Base-by-base conservation (phyloP, 495 filamentous ascomycete genomes). In the Mytilinidion resinicola region DNA sequence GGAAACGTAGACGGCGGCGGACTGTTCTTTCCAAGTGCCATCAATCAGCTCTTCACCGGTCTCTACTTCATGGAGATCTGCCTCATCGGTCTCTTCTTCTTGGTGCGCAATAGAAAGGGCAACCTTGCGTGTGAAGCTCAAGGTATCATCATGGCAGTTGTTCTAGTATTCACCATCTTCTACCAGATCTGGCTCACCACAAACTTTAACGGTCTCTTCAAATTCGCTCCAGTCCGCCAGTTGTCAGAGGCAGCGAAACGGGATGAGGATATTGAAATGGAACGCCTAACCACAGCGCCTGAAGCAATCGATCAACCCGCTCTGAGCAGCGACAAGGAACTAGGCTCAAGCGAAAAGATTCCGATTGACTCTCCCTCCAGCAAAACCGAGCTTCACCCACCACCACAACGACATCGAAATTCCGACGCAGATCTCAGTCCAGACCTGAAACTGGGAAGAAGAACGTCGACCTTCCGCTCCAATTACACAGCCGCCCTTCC, bases 21-120 rank as follows among this genome's bases (percentile, higher is more conserved):
- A 33, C 78, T 96, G 34, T 80, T 97, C 25, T 98, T 95, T 66
- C 93, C 93, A 3, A 84, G 81, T n/a, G 95, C 93, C 7, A 87
- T 98, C 75, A 96, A 96, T 70, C 93, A 98, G 69, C 84, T 95
- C 0, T 97, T 97, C 70, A 91, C 87, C 0, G 93, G 93, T 0
- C 72, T 98, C 9, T 98, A 98, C 67, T 81, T 96, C 46, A 91
- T 97, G 89, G 92, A 98, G 65, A 72, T 96, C 20, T 89, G 87
- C 63, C 73, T 97, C 46, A 82, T 96, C 53, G 93, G 93, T 12
- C 78, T 96, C 12, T 97, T 98, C 76, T 91, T 96, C 74, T 77
- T 96, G 46, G 86, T 88, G 50, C 73, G 78, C 43, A 82, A 95
- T 59, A 78, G 77, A 12, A 46, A 82, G 0, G 78, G 78, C 20